Evolutionary conservation across 1,139 yeast genomes (phyloP).

Genomic region (Debaryomycetaceae sp.): DNA sequence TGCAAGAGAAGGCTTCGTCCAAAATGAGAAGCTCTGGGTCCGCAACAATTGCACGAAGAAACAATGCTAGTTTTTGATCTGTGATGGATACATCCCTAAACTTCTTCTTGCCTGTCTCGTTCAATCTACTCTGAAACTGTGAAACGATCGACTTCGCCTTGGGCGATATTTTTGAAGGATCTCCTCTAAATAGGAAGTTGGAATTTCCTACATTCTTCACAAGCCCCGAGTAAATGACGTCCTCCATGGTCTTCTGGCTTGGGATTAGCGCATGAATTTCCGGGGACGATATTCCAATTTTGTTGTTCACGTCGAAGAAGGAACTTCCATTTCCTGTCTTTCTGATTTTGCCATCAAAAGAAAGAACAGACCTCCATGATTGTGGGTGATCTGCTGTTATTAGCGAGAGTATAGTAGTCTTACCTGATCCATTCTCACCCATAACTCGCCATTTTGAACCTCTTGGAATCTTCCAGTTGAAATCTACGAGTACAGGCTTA

Average conservation of each 20-base stretch:
- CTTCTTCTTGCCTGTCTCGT: constrained; percentile 24
- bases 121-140: constrained; percentile 25
- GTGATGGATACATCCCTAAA: constrained; percentile 62
- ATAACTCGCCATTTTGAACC: constrained; percentile 88
- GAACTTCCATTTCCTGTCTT: constrained; percentile 66
- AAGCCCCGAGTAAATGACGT: constrained; percentile 73
- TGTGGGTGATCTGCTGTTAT: constrained; percentile 96
- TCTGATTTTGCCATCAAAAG: constrained; percentile 64
- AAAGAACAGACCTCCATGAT: constrained; percentile 76
- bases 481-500: constrained; percentile 52
- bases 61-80: constrained; percentile 74
- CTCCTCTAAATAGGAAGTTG: constrained; percentile 29
- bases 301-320: constrained; percentile 72
- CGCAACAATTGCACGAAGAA: constrained; percentile 72
- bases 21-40: constrained; percentile 73
- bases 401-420: constrained; percentile 78
- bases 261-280: constrained; percentile 88
- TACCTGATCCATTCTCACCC: constrained; percentile 92
- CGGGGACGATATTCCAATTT: constrained; percentile 88
- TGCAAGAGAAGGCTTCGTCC: constrained; percentile 92
- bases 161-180: constrained; percentile 10
- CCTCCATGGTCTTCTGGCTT: constrained; percentile 43
- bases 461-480: constrained; percentile 61
- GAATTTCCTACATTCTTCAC: constrained; percentile 56
- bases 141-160: constrained; percentile 17